Evolutionary conservation across 208 protist genomes (phyloP).

Genomic region (Leishmania turanica): DNA sequence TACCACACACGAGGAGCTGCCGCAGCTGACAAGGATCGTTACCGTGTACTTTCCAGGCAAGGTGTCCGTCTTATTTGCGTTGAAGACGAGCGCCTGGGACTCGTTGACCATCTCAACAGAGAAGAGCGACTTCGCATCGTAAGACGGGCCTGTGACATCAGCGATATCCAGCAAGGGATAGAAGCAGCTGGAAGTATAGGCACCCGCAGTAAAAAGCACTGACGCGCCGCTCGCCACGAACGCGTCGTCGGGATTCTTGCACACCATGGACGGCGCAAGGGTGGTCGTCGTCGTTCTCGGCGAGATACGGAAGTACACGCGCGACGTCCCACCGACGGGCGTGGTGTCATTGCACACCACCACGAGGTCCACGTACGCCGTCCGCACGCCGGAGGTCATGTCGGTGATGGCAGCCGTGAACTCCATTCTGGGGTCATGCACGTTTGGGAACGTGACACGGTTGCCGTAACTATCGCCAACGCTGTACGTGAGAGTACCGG

Average conservation of each 20-base stretch:
- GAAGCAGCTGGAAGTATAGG: slow-evolving; percentile 17
- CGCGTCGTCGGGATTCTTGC: slow-evolving; percentile 26
- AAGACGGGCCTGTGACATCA: slow-evolving; percentile 2
- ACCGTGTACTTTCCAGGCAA: slow-evolving; percentile 48
- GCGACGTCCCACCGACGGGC: slow-evolving; percentile 33
- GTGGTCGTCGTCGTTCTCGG: slow-evolving; percentile 27
- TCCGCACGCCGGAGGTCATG: slow-evolving; percentile 14
- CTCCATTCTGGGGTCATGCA: slow-evolving; percentile 26
- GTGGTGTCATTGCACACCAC: slow-evolving; percentile 61
- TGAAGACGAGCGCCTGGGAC: slow-evolving; percentile 41
- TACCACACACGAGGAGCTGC: slow-evolving; percentile 34
- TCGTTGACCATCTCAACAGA: slow-evolving; percentile 11
- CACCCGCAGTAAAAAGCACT: slow-evolving; percentile 6
- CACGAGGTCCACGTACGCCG: slow-evolving; percentile 25
- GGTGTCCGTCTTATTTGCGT: slow-evolving; percentile 30
- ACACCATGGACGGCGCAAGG: slow-evolving; percentile 16
- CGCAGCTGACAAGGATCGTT: slow-evolving; percentile 48
- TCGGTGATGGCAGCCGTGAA: slow-evolving; percentile 42
- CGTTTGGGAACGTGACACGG: slow-evolving; percentile 31
- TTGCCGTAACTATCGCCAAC: slow-evolving; percentile 36
- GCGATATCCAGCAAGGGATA: slow-evolving; percentile 11
- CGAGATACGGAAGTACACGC: slow-evolving; percentile 50
- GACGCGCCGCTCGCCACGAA: slow-evolving; percentile 15
- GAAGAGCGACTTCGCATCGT: slow-evolving; percentile 20
- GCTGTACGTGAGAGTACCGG: slow-evolving; percentile 35